Base-by-base conservation (phyloP, 306 rosid genomes). In the Acmispon strigosus region DNA sequence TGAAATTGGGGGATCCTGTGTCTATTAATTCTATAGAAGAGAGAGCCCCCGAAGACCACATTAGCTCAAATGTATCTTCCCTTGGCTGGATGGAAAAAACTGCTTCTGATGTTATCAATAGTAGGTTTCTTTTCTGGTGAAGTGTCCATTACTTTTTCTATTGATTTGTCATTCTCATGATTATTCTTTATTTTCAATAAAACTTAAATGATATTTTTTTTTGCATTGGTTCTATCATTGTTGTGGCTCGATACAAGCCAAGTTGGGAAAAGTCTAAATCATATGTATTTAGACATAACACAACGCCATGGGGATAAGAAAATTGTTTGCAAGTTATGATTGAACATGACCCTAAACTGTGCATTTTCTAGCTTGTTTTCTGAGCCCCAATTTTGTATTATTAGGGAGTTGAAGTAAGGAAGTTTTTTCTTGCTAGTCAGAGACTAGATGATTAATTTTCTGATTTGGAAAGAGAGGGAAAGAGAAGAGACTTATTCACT, bases 31-130 rank as follows among this genome's bases (percentile, higher is more conserved):
- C 85, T 73, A 78, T 69, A 51, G 85, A 85, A 78, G 90, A 90
- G 62, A 85, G 75, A 62, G 61, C 73, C 44, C 73, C 76, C 41
- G 85, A 75, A 59, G 80, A 78, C 62, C 77, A 53, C 10, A 18
- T 74, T 56, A 73, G 50, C 79, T 81, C 88, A 78, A 85, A 90
- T 84, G 53, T 84, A 81, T 83, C 92, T 78, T 84, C 82, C 65
- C 86, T 93, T 76, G 86, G 85, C 73, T 90, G 92, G 96, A 86
- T 84, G 89, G 90, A 85, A 68, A 80, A 80, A 72, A 39, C 85
- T 78, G 84, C 86, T 62, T 88, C 89, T 72, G 96, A 90, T 75
- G 82, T 93, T 69, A 80, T 81, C 36, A 78, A 83, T 72, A 87
- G 98, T 93, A 90, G 48, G 98, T 90, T 63, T 78, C 76, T 72